A percentile compares a stretch with the other conserved stretches of the same genome.
Conservation (phyloP, 1,139 yeast species). For the Geotrichum phurueaensis region DNA sequence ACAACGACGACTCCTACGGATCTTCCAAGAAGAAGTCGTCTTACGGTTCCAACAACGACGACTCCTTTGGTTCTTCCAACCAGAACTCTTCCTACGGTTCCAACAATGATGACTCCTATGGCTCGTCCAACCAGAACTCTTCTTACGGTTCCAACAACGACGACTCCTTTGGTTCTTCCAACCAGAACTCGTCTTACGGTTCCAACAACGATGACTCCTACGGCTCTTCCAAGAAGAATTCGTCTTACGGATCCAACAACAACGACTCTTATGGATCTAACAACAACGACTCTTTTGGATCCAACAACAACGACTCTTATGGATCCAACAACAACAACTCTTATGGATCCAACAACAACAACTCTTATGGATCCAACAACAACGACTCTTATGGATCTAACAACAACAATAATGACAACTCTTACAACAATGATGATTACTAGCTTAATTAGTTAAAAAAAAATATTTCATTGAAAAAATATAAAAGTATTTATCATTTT, state of each 20-base stretch:
- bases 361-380: slow-evolving; percentile 29
- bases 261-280: slow-evolving; percentile 8
- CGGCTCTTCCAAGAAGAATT: slow-evolving; percentile 18
- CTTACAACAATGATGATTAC: slow-evolving; percentile 16
- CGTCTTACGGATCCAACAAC: slow-evolving; percentile 8
- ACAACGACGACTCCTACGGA: slow-evolving; percentile 25
- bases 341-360: slow-evolving; percentile 17
- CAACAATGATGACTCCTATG: slow-evolving; percentile 22
- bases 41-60: slow-evolving; percentile 26
- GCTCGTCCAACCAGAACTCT: slow-evolving; percentile 18
- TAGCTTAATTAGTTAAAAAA: background rate
- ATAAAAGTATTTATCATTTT: background rate
- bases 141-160: slow-evolving; percentile 14
- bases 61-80: slow-evolving; percentile 14
- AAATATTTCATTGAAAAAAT: background rate
- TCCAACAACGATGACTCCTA: slow-evolving; percentile 15
- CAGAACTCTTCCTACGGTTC: slow-evolving; percentile 18
- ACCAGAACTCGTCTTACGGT: slow-evolving; percentile 14
- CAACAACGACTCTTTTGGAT: slow-evolving; percentile 20
- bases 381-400: slow-evolving; percentile 8
- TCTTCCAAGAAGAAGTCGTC: slow-evolving; percentile 25
- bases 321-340: slow-evolving; percentile 17
- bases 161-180: slow-evolving; percentile 18
- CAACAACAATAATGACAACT: slow-evolving; percentile 20
- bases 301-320: slow-evolving; percentile 16